Evolutionary conservation across 2,329 filamentous ascomycete species (phyloP), one percentile per base, ranked within the genome.

Genomic region (Oidium heveae): DNA sequence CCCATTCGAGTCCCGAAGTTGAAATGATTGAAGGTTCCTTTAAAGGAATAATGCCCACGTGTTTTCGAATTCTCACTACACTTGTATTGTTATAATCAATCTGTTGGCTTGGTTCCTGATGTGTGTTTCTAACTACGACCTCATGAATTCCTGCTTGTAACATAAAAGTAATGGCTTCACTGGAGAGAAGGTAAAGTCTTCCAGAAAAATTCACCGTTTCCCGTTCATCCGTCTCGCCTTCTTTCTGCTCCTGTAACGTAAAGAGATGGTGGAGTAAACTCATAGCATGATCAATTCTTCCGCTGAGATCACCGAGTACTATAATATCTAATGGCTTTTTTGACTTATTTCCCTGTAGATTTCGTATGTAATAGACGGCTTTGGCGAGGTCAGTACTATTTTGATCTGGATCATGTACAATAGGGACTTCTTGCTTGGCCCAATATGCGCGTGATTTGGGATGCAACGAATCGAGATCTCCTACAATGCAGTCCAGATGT

Each of bases 341-440:
- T 15, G 22, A 20, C 24, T 34, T 8, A 1, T 54, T 18, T 4
- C 15, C 4, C 12, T 53, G 52, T 13, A 24, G 24, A 13, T 44
- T 61, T 51, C 74, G 74, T 58, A 79, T 73, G 67, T 74, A 81
- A 59, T 67, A 72, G 60, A 83, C 75, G 61, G 79, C 85, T 70
- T 98, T 98, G 61, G 76, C 80, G 61, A 96, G 94, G 66, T 98
- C 91, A 32, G 91, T 94, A 20, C 81, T 83, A 61, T 93, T 77
- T 67, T 96, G 86, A 64, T 93, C 85, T n/a, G 72, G 66, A 58
- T 89, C 79, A 61, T 79, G 70, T 59, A 86, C 73, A 54, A 96
- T 72, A 13, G 72, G 63, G 1, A 86, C 74, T 32, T 71, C 66
- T 65, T 66, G 20, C 55, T 63, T 16, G 64, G 66, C 54, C 22